Evolutionary conservation across 768 basidiomycete genomes (phyloP).

Genomic region (Suillus discolor): DNA sequence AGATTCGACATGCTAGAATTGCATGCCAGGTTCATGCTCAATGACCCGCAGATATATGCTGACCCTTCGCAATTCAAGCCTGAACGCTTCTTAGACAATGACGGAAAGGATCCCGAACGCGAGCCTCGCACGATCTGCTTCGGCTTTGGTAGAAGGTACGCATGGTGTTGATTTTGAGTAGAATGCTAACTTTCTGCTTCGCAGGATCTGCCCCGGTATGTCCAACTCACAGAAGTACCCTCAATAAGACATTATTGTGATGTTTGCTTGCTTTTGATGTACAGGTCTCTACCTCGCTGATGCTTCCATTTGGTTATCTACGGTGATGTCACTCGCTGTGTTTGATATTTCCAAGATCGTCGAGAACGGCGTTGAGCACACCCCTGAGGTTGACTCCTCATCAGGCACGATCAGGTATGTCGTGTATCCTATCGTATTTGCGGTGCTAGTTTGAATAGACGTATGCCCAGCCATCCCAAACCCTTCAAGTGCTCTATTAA

Average conservation of each 20-base stretch:
- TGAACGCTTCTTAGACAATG: constrained; percentile 53
- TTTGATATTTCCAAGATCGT: constrained; percentile 43
- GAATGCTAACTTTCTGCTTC: constrained; percentile 8
- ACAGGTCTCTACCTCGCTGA: constrained; percentile 49
- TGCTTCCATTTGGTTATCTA: constrained; percentile 40
- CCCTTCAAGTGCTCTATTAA: constrained; percentile 52
- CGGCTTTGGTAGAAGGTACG: constrained; percentile 69
- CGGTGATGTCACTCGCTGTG: constrained; percentile 43
- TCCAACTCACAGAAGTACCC: background rate
- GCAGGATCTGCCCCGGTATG: constrained; percentile 33
- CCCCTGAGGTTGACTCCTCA: constrained; percentile 52
- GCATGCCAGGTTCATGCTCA: constrained; percentile 31
- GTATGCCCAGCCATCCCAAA: background rate
- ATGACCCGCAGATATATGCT: constrained; percentile 42
- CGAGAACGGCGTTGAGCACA: constrained; percentile 41
- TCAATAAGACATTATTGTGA: constrained; percentile 19
- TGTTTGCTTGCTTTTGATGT: constrained; percentile 13
- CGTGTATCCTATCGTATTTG: background rate
- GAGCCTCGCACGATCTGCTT: constrained; percentile 67
- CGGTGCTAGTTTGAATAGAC: background rate
- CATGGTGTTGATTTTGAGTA: constrained; percentile 11
- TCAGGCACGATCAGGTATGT: constrained; percentile 57
- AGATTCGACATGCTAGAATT: constrained; percentile 1
- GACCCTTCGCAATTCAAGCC: constrained; percentile 61
- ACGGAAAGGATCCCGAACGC: constrained; percentile 42